Evolutionary conservation across 495 filamentous ascomycete genomes (phyloP).

Genomic region (Talaromyces stipitatus): DNA sequence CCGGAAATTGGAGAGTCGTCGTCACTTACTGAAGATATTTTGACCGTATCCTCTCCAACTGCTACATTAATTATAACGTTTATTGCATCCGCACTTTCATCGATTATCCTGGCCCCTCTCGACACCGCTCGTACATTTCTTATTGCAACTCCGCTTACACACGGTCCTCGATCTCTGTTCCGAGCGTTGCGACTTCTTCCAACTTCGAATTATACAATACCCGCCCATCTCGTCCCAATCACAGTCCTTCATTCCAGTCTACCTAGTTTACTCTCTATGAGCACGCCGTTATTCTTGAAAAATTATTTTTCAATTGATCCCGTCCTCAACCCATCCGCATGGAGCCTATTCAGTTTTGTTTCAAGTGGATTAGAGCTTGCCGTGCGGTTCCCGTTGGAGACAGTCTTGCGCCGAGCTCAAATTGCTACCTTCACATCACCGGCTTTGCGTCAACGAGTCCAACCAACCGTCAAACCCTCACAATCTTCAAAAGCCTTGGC

Average conservation of each 20-base stretch:
- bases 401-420: constrained; percentile 81
- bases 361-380: constrained; percentile 71
- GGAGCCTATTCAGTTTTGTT: constrained; percentile 70
- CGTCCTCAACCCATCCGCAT: constrained; percentile 68
- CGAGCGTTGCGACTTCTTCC: constrained; percentile 68
- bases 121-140: constrained; percentile 85
- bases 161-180: constrained; percentile 64
- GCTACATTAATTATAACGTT: constrained; percentile 72
- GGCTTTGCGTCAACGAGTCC: constrained; percentile 46
- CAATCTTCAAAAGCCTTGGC: constrained; percentile 23
- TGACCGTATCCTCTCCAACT: constrained; percentile 66
- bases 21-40: constrained; percentile 47
- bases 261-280: constrained; percentile 69
- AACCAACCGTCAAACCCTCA: constrained; percentile 12
- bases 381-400: constrained; percentile 82
- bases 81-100: constrained; percentile 71
- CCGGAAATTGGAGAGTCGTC: constrained; percentile 63
- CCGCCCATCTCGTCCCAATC: constrained; percentile 60
- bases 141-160: constrained; percentile 70
- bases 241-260: constrained; percentile 82
- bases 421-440: constrained; percentile 53
- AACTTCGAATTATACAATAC: constrained; percentile 58
- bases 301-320: constrained; percentile 73
- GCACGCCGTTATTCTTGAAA: constrained; percentile 74
- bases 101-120: constrained; percentile 72